phyloP scores from a whole-genome alignment of 768 basidiomycete genomes.

The Kwoniella europaea region DNA sequence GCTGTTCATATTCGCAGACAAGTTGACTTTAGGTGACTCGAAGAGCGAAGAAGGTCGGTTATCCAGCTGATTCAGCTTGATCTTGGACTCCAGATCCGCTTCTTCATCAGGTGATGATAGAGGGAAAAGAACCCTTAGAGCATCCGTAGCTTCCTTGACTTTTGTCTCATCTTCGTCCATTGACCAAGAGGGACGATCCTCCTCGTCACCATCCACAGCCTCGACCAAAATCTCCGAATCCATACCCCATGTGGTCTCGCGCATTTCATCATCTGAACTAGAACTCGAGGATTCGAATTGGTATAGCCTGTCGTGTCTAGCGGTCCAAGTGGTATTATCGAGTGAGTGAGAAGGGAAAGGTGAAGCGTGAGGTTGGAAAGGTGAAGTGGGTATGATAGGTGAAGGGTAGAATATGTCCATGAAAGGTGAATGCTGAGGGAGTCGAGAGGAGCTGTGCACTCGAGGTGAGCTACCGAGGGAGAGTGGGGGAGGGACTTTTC shows the following conservation, averaged over 20 bases:
- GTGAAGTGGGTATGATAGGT: slow-evolving; percentile 19
- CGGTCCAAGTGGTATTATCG: slow-evolving; percentile 52
- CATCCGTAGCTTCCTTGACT: slow-evolving; percentile 51
- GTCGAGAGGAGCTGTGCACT: slow-evolving; percentile 20
- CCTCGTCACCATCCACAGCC: slow-evolving; percentile 29
- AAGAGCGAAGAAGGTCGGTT: slow-evolving; percentile 29
- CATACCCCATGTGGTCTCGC: slow-evolving; percentile 44
- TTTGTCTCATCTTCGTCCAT: slow-evolving; percentile 47
- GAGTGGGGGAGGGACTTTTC: slow-evolving; percentile 36
- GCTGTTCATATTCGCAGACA: not conserved
- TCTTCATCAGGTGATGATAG: slow-evolving; percentile 35
- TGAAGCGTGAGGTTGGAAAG: slow-evolving; percentile 34
- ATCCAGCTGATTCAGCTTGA: slow-evolving; percentile 42
- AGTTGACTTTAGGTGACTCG: slow-evolving; percentile 30
- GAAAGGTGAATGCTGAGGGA: slow-evolving; percentile 31
- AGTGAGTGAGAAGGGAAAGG: slow-evolving; percentile 53
- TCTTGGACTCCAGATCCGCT: slow-evolving; percentile 15
- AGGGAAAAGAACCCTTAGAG: slow-evolving; percentile 45
- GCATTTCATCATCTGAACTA: slow-evolving; percentile 47
- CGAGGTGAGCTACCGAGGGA: slow-evolving; percentile 24
- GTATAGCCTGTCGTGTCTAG: slow-evolving; percentile 30
- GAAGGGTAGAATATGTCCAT: slow-evolving; percentile 39
- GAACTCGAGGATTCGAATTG: slow-evolving; percentile 46
- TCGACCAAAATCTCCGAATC: slow-evolving; percentile 32
- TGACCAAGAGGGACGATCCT: slow-evolving; percentile 24